Conservation (phyloP, 768 basidiomycete genomes). For the Collybia sordida region DNA sequence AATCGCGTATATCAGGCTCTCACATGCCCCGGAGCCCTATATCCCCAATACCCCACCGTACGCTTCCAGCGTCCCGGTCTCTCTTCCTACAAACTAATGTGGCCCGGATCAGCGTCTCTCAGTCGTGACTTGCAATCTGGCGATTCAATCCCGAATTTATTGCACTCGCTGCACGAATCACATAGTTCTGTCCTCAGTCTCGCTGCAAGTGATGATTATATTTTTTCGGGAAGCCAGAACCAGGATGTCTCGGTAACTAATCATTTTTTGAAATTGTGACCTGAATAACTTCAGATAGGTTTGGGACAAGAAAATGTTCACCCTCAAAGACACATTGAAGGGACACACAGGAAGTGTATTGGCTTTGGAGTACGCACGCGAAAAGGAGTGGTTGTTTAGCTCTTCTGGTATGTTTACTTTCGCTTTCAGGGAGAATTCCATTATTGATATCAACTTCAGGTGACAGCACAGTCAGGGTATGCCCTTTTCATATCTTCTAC, state of each 20-base stretch:
- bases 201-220: conserved; percentile 67
- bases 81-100: conserved; percentile 6
- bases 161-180: conserved; percentile 71
- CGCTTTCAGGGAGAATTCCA: neutral
- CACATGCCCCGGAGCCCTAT: neutral
- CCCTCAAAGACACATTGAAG: conserved; percentile 62
- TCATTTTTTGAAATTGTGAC: neutral
- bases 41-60: conserved; percentile 22
- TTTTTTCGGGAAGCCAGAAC: conserved; percentile 83
- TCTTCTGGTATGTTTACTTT: conserved; percentile 63
- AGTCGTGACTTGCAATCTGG: conserved; percentile 51
- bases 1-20: too few species aligned
- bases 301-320: conserved; percentile 76
- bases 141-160: conserved; percentile 44
- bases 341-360: conserved; percentile 88
- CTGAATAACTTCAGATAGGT: conserved; percentile 49
- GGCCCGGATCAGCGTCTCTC: conserved; percentile 47
- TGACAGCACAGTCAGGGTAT: conserved; percentile 83
- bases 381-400: conserved; percentile 86
- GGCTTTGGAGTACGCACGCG: conserved; percentile 71
- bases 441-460: conserved; percentile 44
- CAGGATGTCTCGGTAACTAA: conserved; percentile 68
- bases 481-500: conserved; percentile 18
- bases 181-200: conserved; percentile 73
- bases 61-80: conserved; percentile 6